Base-by-base conservation (phyloP, 306 rosid genomes). In the Lathyrus oleraceus region DNA sequence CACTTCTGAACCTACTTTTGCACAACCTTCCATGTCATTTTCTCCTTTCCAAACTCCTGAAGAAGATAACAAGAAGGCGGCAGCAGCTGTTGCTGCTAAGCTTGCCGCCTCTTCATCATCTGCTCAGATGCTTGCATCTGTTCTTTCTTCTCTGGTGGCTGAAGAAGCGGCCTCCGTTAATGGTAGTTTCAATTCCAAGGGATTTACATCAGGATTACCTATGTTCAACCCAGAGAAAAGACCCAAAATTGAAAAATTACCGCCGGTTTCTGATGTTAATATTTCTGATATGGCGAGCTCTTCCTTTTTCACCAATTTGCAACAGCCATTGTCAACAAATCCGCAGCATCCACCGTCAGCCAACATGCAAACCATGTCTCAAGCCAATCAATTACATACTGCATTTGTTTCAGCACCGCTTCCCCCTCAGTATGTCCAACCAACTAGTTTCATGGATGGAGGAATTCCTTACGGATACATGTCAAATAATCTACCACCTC, bases 41-140 rank as follows among this genome's bases (percentile, higher is more conserved):
- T 76, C 83, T 45, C 74, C 90, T 63, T 76, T 76, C 21, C 85
- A 82, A 83, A 72, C 78, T 69, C 61, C 84, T 57, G 96, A 92
- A 52, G 97, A 91, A 68, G 96, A 92, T 65, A 84, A 81, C 82
- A 91, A 89, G 76, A 91, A 81, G 76, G 88, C 95, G 30, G 91
- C 86, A 0, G 92, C 97, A 0, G 96, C 96, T 4, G 90, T 92
- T 71, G 96, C 90, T 78, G 97, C 97, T 47, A 91, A 89, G 78
- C 88, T 91, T 71, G 94, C 97, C 36, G 97, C 96, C n/a, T 92
- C 97, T 20, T 42, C 95, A 20, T 92, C 97, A 28, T 92, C 97
- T 17, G 97, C 97, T 14, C 96, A 85, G 75, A 92, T 92, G 96
- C 85, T 92, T 63, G 83, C 95, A 27, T 92, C 96, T 59, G 90